These are phyloP conservation scores for Xylariomycetidae sp. DNA, from an alignment of 2,329 filamentous ascomycete species.

Conservation along the genomic window DNA sequence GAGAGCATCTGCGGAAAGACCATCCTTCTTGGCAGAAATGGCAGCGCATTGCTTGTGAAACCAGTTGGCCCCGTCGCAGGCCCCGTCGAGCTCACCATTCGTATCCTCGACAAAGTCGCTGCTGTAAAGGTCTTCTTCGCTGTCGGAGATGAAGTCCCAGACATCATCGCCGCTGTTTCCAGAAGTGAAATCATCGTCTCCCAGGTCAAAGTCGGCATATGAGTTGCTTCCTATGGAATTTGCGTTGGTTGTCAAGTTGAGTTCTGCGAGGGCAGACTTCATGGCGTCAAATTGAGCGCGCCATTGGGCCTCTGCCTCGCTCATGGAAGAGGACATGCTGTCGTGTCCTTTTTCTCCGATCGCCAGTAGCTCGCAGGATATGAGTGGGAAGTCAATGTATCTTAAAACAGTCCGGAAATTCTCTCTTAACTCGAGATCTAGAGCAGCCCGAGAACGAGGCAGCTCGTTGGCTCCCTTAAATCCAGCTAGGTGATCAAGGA, in stretches of 20 bases:
- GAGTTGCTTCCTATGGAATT: slow-evolving; percentile 39
- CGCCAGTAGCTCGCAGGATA: too few species aligned
- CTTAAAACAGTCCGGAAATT: too few species aligned
- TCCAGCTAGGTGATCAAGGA: too few species aligned
- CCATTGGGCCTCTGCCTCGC: slow-evolving; percentile 60
- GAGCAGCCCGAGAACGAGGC: too few species aligned
- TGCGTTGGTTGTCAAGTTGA: slow-evolving; percentile 44
- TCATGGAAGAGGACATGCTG: slow-evolving; percentile 20
- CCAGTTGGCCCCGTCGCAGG: slow-evolving; percentile 59
- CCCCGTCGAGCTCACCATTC: slow-evolving; percentile 20
- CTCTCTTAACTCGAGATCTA: too few species aligned
- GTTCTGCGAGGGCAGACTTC: slow-evolving; percentile 73
- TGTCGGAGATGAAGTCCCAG: slow-evolving; percentile 85
- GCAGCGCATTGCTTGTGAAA: slow-evolving; percentile 60
- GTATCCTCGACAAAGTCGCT: slow-evolving; percentile 56
- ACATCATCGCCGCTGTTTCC: slow-evolving; percentile 70
- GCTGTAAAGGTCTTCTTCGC: slow-evolving; percentile 57
- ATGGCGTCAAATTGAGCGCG: slow-evolving; percentile 78
- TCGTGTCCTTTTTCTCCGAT: too few species aligned
- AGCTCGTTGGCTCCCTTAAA: too few species aligned
- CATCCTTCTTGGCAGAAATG: slow-evolving; percentile 60
- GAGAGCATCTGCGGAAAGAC: slow-evolving; percentile 63
- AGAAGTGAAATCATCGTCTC: slow-evolving; percentile 49
- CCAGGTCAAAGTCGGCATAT: slow-evolving; percentile 59
- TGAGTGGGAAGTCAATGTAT: too few species aligned